These are phyloP conservation scores for Pseudozyma flocculosa DNA, from an alignment of 1,284 basidiomycete genomes.

Conservation along the genomic window DNA sequence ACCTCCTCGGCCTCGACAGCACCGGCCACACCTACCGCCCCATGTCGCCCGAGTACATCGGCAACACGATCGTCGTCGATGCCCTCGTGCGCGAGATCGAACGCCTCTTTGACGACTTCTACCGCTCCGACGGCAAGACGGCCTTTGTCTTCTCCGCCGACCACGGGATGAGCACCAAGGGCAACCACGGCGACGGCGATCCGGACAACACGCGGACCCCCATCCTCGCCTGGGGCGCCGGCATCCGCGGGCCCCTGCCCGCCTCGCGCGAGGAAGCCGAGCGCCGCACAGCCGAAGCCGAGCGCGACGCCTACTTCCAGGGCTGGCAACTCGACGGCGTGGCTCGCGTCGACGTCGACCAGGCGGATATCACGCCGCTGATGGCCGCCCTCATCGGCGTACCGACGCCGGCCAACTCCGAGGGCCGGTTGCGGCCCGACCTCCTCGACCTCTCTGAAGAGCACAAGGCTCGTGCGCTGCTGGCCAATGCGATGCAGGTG, in stretches of 20 bases:
- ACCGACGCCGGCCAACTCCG: slow-evolving; percentile 57
- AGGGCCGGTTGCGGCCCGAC: slow-evolving; percentile 56
- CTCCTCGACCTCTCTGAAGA: slow-evolving; percentile 58
- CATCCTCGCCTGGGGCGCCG: slow-evolving; percentile 79
- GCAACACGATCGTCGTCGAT: slow-evolving; percentile 80
- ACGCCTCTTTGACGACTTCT: slow-evolving; percentile 66
- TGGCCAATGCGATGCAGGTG: slow-evolving; percentile 74
- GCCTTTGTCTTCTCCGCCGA: slow-evolving; percentile 83
- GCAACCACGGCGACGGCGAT: slow-evolving; percentile 87
- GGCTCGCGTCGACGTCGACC: slow-evolving; percentile 66
- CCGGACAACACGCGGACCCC: slow-evolving; percentile 86
- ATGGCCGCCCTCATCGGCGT: slow-evolving; percentile 62
- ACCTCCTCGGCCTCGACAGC: slow-evolving; percentile 80
- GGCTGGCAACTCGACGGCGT: slow-evolving; percentile 40
- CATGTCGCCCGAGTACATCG: slow-evolving; percentile 84
- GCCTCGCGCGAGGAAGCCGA: slow-evolving; percentile 7
- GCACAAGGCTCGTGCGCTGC: slow-evolving; percentile 65
- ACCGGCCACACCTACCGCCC: slow-evolving; percentile 85
- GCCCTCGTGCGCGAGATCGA: slow-evolving; percentile 72
- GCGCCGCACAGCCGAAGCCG: slow-evolving; percentile 1
- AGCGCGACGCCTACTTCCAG: slow-evolving; percentile 36
- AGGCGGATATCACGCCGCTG: slow-evolving; percentile 78
- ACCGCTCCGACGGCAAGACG: slow-evolving; percentile 66
- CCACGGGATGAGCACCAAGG: slow-evolving; percentile 85
- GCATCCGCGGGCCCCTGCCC: slow-evolving; percentile 54